Evolutionary conservation across 2,329 filamentous ascomycete species (phyloP).

Genomic region (Raffaelea albimanens): DNA sequence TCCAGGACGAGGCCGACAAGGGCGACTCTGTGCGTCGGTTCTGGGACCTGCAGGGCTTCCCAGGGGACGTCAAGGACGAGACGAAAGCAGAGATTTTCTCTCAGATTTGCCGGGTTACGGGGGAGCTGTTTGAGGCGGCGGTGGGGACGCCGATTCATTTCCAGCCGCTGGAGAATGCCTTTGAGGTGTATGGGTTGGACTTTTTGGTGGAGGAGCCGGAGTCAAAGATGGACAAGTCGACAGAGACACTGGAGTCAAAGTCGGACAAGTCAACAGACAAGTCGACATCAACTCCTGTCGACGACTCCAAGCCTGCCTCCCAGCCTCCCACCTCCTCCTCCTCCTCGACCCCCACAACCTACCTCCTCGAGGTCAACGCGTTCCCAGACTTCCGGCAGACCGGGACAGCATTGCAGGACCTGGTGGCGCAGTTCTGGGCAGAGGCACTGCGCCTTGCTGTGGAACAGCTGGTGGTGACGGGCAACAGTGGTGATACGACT

Average conservation of each 20-base stretch:
- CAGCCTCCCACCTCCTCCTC: no score
- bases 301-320: no score
- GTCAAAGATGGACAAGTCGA: constrained; percentile 2
- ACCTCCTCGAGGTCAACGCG: constrained; percentile 85
- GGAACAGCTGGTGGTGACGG: constrained; percentile 50
- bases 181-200: constrained; percentile 87
- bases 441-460: constrained; percentile 62
- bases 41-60: constrained; percentile 48
- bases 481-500: constrained; percentile 7
- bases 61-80: constrained; percentile 15
- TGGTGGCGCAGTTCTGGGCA: constrained; percentile 71
- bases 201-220: constrained; percentile 62
- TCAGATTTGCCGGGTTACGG: constrained; percentile 66
- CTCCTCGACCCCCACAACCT: no score
- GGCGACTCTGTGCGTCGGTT: constrained; percentile 55
- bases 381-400: constrained; percentile 96
- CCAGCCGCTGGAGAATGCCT: constrained; percentile 77
- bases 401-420: constrained; percentile 58
- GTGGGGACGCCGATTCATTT: constrained; percentile 82
- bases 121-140: constrained; percentile 77
- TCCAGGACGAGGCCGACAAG: constrained; percentile 57
- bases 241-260: neutral
- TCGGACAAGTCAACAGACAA: no score
- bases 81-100: constrained; percentile 45
- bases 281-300: constrained; percentile 24